phyloP scores from a whole-genome alignment of 2,329 filamentous ascomycete species.

The Hortaea sp. region DNA sequence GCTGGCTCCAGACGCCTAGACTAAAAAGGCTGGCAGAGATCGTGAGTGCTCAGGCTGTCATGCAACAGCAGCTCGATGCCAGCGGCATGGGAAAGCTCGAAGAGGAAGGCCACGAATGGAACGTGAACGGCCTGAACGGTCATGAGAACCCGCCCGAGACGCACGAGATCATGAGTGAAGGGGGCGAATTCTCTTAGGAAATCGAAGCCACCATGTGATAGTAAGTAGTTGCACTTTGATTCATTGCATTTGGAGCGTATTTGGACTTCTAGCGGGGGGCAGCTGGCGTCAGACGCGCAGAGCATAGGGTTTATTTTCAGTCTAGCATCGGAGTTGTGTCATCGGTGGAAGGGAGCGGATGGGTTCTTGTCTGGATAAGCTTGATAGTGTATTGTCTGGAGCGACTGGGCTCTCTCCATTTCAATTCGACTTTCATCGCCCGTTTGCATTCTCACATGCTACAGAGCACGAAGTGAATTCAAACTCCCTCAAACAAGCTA shows the following conservation, averaged over 20 bases:
- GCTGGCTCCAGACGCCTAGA: constrained; percentile 93
- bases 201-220: neutral
- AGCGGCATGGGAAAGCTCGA: constrained; percentile 16
- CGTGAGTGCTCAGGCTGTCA: constrained; percentile 89
- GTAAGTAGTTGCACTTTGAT: neutral
- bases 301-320: neutral
- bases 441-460: no score
- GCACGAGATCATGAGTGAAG: constrained; percentile 19
- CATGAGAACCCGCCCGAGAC: constrained; percentile 1
- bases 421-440: neutral
- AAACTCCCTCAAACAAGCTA: no score
- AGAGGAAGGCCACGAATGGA: constrained; percentile 13
- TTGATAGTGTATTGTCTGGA: neutral
- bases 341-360: neutral
- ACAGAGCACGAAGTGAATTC: no score
- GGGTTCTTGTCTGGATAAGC: neutral
- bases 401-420: neutral
- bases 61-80: constrained; percentile 46
- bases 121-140: constrained; percentile 1
- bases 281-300: no score
- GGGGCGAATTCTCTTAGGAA: neutral
- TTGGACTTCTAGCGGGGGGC: neutral
- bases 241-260: neutral
- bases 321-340: neutral
- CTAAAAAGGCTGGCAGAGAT: constrained; percentile 97